phyloP scores from a whole-genome alignment of 805 yeast species.

The Candida koratica region DNA sequence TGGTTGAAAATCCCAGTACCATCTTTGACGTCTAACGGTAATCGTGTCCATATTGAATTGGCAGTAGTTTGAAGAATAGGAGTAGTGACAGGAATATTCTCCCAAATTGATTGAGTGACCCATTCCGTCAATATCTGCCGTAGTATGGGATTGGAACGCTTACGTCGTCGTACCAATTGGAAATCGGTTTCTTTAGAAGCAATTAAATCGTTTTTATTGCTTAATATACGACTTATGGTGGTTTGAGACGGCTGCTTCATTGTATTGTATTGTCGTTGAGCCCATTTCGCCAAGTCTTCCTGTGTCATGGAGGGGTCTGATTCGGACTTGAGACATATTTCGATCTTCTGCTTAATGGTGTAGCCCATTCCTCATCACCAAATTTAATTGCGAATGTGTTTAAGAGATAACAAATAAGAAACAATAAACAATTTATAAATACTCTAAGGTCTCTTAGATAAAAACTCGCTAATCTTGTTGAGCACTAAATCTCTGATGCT shows the following conservation, averaged over 20 bases:
- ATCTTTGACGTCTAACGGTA: slow-evolving; percentile 51
- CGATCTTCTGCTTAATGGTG: slow-evolving; percentile 59
- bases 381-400: neutral
- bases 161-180: slow-evolving; percentile 48
- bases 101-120: slow-evolving; percentile 67
- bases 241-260: slow-evolving; percentile 61
- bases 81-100: slow-evolving; percentile 58
- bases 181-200: slow-evolving; percentile 50
- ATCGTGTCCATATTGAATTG: slow-evolving; percentile 56
- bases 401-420: no score
- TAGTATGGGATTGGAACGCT: slow-evolving; percentile 51
- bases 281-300: slow-evolving; percentile 62
- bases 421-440: neutral
- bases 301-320: slow-evolving; percentile 69
- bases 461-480: slow-evolving; percentile 6
- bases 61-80: slow-evolving; percentile 64
- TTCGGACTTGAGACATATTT: slow-evolving; percentile 63
- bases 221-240: slow-evolving; percentile 57
- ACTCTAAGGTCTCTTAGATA: slow-evolving; percentile 1
- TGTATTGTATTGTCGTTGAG: slow-evolving; percentile 49
- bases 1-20: slow-evolving; percentile 64
- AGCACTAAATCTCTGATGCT: slow-evolving; percentile 8
- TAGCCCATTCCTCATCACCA: slow-evolving; percentile 42
- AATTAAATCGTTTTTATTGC: slow-evolving; percentile 51
- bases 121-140: slow-evolving; percentile 63